Evolutionary conservation across 257 asterid species (phyloP), one percentile per base, ranked within the genome.

Genomic region (Przewalskia tangutica): DNA sequence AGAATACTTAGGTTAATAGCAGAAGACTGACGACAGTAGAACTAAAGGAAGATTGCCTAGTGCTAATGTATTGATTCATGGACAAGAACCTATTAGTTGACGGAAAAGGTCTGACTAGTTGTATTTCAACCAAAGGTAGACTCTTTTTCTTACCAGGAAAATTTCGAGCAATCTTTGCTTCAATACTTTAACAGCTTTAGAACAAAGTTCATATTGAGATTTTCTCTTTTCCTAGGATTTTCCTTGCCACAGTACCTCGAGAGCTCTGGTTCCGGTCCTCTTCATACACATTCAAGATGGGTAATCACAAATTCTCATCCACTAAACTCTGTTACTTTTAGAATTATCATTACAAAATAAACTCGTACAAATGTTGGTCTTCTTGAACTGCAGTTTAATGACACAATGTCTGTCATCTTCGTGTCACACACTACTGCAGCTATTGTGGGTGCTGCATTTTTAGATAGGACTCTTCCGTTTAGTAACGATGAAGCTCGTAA

Each of bases 161-260:
- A 27, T 27, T 27, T 27, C 1, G 32, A 27, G 32, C 32, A 27
- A 27, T 27, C 32, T 91, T 80, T 93, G 70, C 94, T 50, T 50
- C 16, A 50, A 50, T 51, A 94, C 90, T 88, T 94, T 20, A 91
- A 92, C 90, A 94, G 92, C 85, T 92, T 89, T 87, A 87, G 98
- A 63, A 89, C 95, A 54, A 92, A 94, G 81, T 79, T 90, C 20
- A 83, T 94, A 76, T 82, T 90, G 12, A 97, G 97, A 6, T 77
- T 90, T 8, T 92, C 97, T 76, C 85, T 93, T 84, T 91, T 89
- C 83, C 12, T 89, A 2, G 97, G 98, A 66, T 77, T 94, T 11
- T 90, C 95, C 40, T 79, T 94, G 8, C 94, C 97, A 38, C 94
- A 90, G 62, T 88, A 89, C 84, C 83, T 91, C 66, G 89, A 84